These are phyloP conservation scores for Aspergillus sp. DNA, from an alignment of 2,329 filamentous ascomycete genomes.

Conservation along the genomic window DNA sequence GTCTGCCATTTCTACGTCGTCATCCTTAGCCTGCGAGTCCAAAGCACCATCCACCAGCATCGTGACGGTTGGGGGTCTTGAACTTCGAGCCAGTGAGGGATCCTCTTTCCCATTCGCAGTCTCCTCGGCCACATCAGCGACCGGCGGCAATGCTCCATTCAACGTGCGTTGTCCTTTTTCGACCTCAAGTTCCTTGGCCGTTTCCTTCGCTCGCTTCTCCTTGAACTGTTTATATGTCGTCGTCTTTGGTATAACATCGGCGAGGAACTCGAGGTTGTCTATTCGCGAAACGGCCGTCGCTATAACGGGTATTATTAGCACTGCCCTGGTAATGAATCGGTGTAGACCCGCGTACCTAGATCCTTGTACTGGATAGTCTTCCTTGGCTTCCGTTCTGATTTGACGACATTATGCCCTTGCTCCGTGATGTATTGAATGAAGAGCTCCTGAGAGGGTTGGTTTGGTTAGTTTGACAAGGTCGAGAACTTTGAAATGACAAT, in stretches of 20 bases:
- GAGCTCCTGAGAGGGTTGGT: constrained; percentile 65
- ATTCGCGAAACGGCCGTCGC: constrained; percentile 82
- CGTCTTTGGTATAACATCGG: constrained; percentile 86
- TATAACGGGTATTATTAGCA: constrained; percentile 35
- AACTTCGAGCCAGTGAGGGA: constrained; percentile 22
- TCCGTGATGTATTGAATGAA: constrained; percentile 90
- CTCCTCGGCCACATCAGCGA: constrained; percentile 25
- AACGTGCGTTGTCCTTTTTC: constrained; percentile 42
- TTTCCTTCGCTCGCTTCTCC: constrained; percentile 53
- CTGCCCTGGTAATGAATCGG: neutral
- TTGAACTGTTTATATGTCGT: constrained; percentile 78
- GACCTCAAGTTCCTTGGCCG: constrained; percentile 27
- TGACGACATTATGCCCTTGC: constrained; percentile 83
- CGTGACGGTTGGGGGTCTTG: constrained; percentile 45
- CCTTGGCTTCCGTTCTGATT: constrained; percentile 85
- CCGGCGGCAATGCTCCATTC: constrained; percentile 26
- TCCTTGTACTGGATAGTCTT: constrained; percentile 96
- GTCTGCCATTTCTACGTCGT: constrained; percentile 60
- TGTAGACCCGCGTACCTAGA: constrained; percentile 56
- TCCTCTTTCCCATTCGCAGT: constrained; percentile 19
- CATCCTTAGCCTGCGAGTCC: constrained; percentile 40
- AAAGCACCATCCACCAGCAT: constrained; percentile 56
- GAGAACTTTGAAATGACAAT: neutral
- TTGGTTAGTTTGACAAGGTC: neutral
- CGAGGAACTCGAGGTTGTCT: constrained; percentile 92